Evolutionary conservation across 148 eudicot species (phyloP).

Genomic region (Bassia scoparia): DNA sequence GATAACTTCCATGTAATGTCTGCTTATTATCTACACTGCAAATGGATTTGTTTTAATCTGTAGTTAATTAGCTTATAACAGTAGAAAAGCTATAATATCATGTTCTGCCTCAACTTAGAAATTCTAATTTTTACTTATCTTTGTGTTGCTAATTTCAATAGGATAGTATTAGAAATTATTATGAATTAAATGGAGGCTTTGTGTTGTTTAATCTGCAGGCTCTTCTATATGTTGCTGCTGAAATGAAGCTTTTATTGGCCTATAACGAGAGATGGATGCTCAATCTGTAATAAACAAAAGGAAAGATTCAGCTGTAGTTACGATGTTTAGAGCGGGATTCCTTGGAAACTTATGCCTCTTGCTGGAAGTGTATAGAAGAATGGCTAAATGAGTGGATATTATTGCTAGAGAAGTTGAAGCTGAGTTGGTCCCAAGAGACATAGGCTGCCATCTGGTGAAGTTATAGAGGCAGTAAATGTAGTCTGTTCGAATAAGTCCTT

Average conservation of each 20-base stretch:
- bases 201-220: conserved; percentile 43
- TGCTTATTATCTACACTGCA: not conserved
- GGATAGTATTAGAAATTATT: conserved; percentile 4
- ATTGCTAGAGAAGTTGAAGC: conserved; percentile 82
- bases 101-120: not conserved
- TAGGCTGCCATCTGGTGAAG: conserved; percentile 86
- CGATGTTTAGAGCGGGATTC: conserved; percentile 42
- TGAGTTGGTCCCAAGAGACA: conserved; percentile 74
- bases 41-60: not conserved
- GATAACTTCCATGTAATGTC: conserved; percentile 6
- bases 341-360: conserved; percentile 56
- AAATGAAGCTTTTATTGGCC: conserved; percentile 76
- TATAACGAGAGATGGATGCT: conserved; percentile 65
- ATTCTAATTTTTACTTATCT: no score
- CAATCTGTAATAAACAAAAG: conserved; percentile 50
- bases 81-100: not conserved
- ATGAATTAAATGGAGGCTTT: conserved; percentile 7
- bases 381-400: conserved; percentile 76
- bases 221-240: conserved; percentile 73
- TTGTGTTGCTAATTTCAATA: no score
- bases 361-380: conserved; percentile 58
- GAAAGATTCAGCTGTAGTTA: conserved; percentile 30
- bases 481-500: conserved; percentile 82
- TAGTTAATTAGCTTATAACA: conserved; percentile 7
- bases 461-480: conserved; percentile 83